Evolutionary conservation across 2,329 filamentous ascomycete genomes (phyloP).

Genomic region (Xylariaceae sp.): DNA sequence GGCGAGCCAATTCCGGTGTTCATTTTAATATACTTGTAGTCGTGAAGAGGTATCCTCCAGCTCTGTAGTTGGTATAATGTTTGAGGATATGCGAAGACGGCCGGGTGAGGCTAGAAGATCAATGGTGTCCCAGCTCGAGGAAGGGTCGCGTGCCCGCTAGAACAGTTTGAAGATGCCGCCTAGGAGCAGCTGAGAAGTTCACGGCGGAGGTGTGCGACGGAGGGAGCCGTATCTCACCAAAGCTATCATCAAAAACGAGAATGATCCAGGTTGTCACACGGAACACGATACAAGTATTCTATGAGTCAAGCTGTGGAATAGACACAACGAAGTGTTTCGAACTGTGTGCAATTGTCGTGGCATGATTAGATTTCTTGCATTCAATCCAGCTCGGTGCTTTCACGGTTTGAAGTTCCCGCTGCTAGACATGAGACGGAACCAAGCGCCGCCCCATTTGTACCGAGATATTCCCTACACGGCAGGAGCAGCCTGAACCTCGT

Average conservation of each 20-base stretch:
- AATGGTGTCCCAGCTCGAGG: too few relatives aligned
- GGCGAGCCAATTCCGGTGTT: conserved; percentile 25
- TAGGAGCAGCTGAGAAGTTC: conserved; percentile 6
- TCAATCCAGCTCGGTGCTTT: too few relatives aligned
- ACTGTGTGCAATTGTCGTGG: too few relatives aligned
- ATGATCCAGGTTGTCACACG: not conserved
- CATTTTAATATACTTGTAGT: conserved; percentile 21
- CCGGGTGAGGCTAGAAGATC: too few relatives aligned
- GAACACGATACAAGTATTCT: not conserved
- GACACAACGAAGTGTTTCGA: too few relatives aligned
- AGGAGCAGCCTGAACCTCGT: too few relatives aligned
- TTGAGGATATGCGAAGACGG: not conserved
- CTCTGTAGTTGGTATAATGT: conserved; percentile 1
- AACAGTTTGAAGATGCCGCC: conserved; percentile 7
- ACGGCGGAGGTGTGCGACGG: conserved; percentile 2
- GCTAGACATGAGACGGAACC: too few relatives aligned
- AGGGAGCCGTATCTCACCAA: conserved; percentile 1
- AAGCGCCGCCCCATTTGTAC: too few relatives aligned
- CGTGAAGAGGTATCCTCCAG: conserved; percentile 10
- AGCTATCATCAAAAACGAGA: not conserved
- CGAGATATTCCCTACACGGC: too few relatives aligned
- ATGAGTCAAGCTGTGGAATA: not conserved
- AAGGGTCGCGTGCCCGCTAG: conserved; percentile 17
- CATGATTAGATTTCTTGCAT: too few relatives aligned
- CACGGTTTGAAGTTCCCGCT: too few relatives aligned